These are phyloP conservation scores for Stephanodiscus triporus DNA, from an alignment of 108 stramenopile genomes.

Conservation along the genomic window DNA sequence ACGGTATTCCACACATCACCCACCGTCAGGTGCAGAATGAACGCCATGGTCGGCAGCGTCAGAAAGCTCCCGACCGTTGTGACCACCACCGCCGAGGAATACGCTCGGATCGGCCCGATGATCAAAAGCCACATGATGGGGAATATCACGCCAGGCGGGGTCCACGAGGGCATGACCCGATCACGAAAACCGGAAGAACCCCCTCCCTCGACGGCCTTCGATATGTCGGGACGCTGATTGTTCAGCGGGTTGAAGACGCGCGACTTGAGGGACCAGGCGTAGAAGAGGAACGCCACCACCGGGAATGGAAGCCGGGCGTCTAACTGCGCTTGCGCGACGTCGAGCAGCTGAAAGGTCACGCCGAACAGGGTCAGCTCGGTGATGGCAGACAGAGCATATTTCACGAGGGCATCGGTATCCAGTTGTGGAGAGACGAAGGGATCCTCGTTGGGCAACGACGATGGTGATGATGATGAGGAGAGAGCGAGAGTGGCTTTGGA, in stretches of 20 bases:
- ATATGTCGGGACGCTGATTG: slow-evolving; percentile 61
- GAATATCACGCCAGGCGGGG: slow-evolving; percentile 89
- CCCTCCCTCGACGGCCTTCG: slow-evolving; percentile 44
- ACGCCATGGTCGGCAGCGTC: slow-evolving; percentile 56
- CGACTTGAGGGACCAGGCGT: slow-evolving; percentile 48
- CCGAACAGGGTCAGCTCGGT: slow-evolving; percentile 37
- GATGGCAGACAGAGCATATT: slow-evolving; percentile 29
- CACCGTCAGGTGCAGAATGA: slow-evolving; percentile 85
- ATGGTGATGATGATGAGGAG: neutral
- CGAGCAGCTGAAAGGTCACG: slow-evolving; percentile 25
- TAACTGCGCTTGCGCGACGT: slow-evolving; percentile 21
- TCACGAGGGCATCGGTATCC: slow-evolving; percentile 31
- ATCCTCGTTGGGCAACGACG: slow-evolving; percentile 8
- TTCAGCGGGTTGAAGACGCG: slow-evolving; percentile 62
- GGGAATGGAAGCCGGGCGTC: slow-evolving; percentile 25
- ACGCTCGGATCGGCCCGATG: slow-evolving; percentile 87
- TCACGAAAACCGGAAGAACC: slow-evolving; percentile 56
- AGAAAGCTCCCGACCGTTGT: slow-evolving; percentile 43
- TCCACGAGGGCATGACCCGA: slow-evolving; percentile 83
- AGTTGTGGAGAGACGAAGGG: slow-evolving; percentile 43
- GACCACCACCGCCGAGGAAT: slow-evolving; percentile 69
- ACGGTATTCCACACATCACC: slow-evolving; percentile 97
- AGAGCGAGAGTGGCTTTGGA: neutral
- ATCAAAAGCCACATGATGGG: slow-evolving; percentile 93
- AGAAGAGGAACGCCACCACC: slow-evolving; percentile 23